Evolutionary conservation across 768 basidiomycete species (phyloP), one percentile per base, ranked within the genome.

Genomic region (Calvatia gigantea): DNA sequence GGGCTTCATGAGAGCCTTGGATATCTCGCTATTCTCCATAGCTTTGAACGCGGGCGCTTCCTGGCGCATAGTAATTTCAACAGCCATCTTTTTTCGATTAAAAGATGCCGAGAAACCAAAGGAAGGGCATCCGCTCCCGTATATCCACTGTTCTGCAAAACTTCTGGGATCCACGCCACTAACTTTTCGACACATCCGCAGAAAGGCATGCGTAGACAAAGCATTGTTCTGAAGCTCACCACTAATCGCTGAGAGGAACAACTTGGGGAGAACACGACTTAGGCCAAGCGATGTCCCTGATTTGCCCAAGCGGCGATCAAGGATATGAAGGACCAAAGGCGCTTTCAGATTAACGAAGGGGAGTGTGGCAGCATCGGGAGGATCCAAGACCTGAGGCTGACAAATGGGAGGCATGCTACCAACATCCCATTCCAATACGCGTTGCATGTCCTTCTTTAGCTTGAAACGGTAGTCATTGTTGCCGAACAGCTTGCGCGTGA

Each of bases 111-210:
- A 84, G 67, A 99, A 90, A 0, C 82, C 83, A 67, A 99, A 94
- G 2, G 86, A 81, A 0, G 97, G 97, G 67, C 94, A 97, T 19
- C 97, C 97, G 67, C 91, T 94, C 11, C 95, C 95, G 65, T 94
- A 97, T 59, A 99, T 93, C 97, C 97, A 99, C 69, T 98, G 96
- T 65, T 98, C 94, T n/a, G 93, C 91, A 66, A 99, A 99, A 27
- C 84, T 82, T 52, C 89, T 80, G 21, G 89, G 81, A 65, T 98
- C 96, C 15, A 92, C 88, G 8, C 94, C 92, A 65, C 91, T 91
- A 58, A 95, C 89, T 70, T 95, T 98, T 62, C 95, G 79, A 65
- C 95, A 98, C 41, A 84, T 94, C 56, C 94, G 75, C 57, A 98
- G 79, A 72, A 99, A 98, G 19, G 85, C 82, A 59, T 92, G 87